phyloP scores from a whole-genome alignment of 2,329 filamentous ascomycete species.

The Cladobotryum protrusum region DNA sequence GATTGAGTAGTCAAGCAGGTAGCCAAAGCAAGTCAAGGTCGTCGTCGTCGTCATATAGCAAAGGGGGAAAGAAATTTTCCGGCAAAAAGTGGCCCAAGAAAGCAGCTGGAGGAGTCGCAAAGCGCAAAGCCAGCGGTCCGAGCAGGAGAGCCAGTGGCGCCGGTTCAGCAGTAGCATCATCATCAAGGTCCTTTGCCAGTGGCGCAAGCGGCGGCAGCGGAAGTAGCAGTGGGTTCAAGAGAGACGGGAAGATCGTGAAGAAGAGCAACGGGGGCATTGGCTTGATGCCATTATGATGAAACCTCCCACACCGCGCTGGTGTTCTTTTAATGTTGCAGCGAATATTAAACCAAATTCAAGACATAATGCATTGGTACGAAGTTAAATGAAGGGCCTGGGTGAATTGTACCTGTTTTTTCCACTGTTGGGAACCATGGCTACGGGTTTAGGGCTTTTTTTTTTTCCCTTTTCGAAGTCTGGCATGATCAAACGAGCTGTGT shows the following conservation, averaged over 20 bases:
- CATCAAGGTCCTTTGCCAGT: slow-evolving; percentile 15
- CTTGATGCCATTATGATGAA: slow-evolving; percentile 31
- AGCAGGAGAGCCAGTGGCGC: slow-evolving; percentile 27
- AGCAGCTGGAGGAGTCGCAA: slow-evolving; percentile 22
- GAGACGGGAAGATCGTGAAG: slow-evolving; percentile 25
- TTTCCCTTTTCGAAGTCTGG: no score
- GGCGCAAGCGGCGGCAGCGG: slow-evolving; percentile 16
- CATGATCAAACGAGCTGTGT: no score
- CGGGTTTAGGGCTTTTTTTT: no score
- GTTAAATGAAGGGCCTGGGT: no score
- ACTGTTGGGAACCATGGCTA: no score
- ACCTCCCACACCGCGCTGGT: neutral
- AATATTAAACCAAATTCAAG: neutral
- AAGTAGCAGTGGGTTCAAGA: slow-evolving; percentile 18
- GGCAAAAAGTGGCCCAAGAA: slow-evolving; percentile 26
- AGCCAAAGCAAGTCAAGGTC: slow-evolving; percentile 21
- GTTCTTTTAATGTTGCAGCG: neutral
- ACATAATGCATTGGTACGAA: neutral
- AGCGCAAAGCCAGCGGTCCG: slow-evolving; percentile 24
- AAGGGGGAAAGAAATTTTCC: slow-evolving; percentile 22
- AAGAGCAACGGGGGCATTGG: slow-evolving; percentile 32
- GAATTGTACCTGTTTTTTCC: no score
- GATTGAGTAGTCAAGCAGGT: slow-evolving; percentile 19
- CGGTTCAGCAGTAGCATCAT: slow-evolving; percentile 10
- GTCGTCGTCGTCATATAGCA: slow-evolving; percentile 19